Evolutionary conservation across 1,284 basidiomycete genomes (phyloP).

Genomic region (Xerocomus minutiporus): DNA sequence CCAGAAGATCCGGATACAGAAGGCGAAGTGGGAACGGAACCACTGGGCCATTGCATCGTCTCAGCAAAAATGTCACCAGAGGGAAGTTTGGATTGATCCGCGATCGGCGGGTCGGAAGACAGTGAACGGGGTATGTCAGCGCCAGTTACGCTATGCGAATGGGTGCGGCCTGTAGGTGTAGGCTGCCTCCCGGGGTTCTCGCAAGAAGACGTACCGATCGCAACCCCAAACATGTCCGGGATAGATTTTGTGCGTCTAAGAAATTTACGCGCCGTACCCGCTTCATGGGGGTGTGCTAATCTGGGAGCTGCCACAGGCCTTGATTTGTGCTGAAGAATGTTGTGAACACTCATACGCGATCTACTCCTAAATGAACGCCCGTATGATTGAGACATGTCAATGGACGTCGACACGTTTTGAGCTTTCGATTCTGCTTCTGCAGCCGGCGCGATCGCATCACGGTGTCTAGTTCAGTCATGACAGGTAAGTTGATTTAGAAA

Average conservation of each 20-base stretch:
- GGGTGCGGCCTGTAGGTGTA: constrained; percentile 49
- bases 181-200: constrained; percentile 25
- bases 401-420: constrained; percentile 32
- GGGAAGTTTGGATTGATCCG: constrained; percentile 16
- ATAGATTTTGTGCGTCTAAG: constrained; percentile 67
- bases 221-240: constrained; percentile 49
- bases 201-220: constrained; percentile 21
- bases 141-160: constrained; percentile 74
- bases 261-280: constrained; percentile 25
- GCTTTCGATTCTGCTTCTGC: constrained; percentile 33
- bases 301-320: constrained; percentile 33
- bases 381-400: constrained; percentile 20
- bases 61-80: constrained; percentile 59
- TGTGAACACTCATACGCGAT: constrained; percentile 63
- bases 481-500: constrained; percentile 6
- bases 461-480: constrained; percentile 38
- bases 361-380: constrained; percentile 35
- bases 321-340: constrained; percentile 51
- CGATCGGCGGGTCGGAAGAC: constrained; percentile 11
- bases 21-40: constrained; percentile 37
- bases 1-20: constrained; percentile 28
- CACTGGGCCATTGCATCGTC: constrained; percentile 55
- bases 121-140: constrained; percentile 52
- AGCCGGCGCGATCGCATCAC: constrained; percentile 52
- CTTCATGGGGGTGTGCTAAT: constrained; percentile 16